Conservation (phyloP, 768 basidiomycete genomes). For the Suillus plorans region DNA sequence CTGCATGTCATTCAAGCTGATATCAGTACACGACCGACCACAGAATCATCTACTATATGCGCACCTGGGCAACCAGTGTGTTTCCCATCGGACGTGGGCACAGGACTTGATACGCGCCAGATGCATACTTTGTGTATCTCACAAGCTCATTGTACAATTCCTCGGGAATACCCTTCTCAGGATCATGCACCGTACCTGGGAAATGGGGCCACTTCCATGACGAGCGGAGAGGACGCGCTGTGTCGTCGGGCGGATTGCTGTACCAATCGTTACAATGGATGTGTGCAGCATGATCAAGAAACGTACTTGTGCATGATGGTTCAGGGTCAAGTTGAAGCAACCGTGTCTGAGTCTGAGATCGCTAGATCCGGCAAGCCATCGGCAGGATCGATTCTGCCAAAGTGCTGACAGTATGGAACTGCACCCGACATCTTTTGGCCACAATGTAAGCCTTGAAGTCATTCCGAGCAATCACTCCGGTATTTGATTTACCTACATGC, state of each 20-base stretch:
- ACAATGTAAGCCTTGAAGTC: neutral
- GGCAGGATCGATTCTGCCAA: neutral
- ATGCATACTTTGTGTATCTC: slow-evolving; percentile 49
- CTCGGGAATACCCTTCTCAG: slow-evolving; percentile 31
- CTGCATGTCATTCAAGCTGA: slow-evolving; percentile 19
- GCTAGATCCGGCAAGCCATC: neutral
- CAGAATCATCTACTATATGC: slow-evolving; percentile 12
- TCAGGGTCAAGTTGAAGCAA: neutral
- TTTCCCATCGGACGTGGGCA: slow-evolving; percentile 52
- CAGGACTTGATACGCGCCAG: slow-evolving; percentile 45
- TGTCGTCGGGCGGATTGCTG: neutral
- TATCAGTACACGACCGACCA: slow-evolving; percentile 2
- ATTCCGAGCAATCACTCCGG: neutral
- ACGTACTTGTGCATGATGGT: slow-evolving; percentile 6
- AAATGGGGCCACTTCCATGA: slow-evolving; percentile 23
- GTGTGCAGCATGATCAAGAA: neutral
- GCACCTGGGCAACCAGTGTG: slow-evolving; percentile 39
- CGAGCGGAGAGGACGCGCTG: neutral
- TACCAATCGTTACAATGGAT: neutral
- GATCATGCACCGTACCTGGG: slow-evolving; percentile 21
- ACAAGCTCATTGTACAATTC: slow-evolving; percentile 42
- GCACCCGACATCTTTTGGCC: neutral
- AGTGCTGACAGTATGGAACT: neutral
- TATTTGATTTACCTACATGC: neutral
- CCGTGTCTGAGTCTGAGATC: neutral